phyloP scores from a whole-genome alignment of 2,329 filamentous ascomycete species.

The Botryosphaeria dothidea region DNA sequence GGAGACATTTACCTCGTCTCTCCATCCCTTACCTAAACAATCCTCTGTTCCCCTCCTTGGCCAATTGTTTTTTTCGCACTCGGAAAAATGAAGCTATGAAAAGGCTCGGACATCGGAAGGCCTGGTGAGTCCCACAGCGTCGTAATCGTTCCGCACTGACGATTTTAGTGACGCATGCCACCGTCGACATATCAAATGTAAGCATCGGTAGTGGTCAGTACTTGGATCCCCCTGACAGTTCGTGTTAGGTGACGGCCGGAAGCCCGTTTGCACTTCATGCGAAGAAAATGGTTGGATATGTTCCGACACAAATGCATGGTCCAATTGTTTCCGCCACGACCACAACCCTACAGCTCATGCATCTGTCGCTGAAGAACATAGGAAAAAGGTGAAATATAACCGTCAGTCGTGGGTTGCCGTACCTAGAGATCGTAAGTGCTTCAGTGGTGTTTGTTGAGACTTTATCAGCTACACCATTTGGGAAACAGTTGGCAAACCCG shows the following conservation, averaged over 20 bases:
- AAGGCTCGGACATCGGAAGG: not conserved
- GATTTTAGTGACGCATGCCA: not conserved
- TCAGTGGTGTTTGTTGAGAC: not conserved
- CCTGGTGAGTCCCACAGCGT: not conserved
- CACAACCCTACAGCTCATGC: not conserved
- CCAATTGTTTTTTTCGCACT: not conserved
- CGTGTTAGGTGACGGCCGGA: not conserved
- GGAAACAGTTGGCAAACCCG: not conserved
- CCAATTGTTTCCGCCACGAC: slow-evolving; percentile 1
- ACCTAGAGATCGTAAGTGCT: not conserved
- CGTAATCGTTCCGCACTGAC: not conserved
- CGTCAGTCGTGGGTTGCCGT: not conserved
- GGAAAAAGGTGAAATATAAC: not conserved
- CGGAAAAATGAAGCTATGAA: not conserved
- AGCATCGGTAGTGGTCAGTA: not conserved
- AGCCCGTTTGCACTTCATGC: not conserved
- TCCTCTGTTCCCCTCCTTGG: not conserved
- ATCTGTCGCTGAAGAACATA: not conserved
- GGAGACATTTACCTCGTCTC: slow-evolving; percentile 1
- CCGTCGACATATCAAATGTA: slow-evolving; percentile 1
- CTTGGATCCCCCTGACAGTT: no score
- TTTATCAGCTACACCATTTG: not conserved
- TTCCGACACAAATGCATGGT: not conserved
- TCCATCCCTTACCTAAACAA: not conserved
- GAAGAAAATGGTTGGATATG: not conserved